Percentiles rank a stretch among this genome's conserved stretches.
Conservation (phyloP, 768 basidiomycete species). For the Chalciporus chontae region DNA sequence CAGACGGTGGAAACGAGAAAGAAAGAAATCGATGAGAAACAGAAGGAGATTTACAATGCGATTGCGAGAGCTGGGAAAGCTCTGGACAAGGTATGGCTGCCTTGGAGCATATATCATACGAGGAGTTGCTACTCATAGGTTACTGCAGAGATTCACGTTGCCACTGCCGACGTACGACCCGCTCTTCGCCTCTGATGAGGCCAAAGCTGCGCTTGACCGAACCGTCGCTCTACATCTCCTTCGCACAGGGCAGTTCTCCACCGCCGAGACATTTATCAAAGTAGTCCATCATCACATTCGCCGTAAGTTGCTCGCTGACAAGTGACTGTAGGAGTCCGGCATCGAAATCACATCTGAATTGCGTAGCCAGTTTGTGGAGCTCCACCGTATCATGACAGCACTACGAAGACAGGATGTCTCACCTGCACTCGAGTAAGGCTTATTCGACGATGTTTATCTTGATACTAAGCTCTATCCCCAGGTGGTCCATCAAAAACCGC, state of each 20-base stretch:
- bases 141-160: slow-evolving; percentile 54
- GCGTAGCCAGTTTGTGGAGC: slow-evolving; percentile 57
- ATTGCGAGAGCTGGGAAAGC: slow-evolving; percentile 79
- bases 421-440: slow-evolving; percentile 73
- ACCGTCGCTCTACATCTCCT: slow-evolving; percentile 76
- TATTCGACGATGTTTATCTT: neutral
- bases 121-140: slow-evolving; percentile 6
- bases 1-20: slow-evolving; percentile 65
- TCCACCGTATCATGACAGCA: slow-evolving; percentile 69
- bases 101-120: neutral
- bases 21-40: slow-evolving; percentile 82
- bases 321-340: slow-evolving; percentile 55
- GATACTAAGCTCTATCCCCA: slow-evolving; percentile 26
- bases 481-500: slow-evolving; percentile 75
- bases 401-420: slow-evolving; percentile 62
- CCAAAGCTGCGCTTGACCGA: slow-evolving; percentile 59
- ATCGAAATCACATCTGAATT: slow-evolving; percentile 51
- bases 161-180: slow-evolving; percentile 63
- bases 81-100: slow-evolving; percentile 75
- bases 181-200: slow-evolving; percentile 60
- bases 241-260: slow-evolving; percentile 76
- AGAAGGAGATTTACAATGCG: slow-evolving; percentile 84
- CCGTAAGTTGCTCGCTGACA: neutral
- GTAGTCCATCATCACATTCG: slow-evolving; percentile 36
- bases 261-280: slow-evolving; percentile 70